Conservation (phyloP, 2,329 filamentous ascomycete species). For the Fusarium pseudonygamai region DNA sequence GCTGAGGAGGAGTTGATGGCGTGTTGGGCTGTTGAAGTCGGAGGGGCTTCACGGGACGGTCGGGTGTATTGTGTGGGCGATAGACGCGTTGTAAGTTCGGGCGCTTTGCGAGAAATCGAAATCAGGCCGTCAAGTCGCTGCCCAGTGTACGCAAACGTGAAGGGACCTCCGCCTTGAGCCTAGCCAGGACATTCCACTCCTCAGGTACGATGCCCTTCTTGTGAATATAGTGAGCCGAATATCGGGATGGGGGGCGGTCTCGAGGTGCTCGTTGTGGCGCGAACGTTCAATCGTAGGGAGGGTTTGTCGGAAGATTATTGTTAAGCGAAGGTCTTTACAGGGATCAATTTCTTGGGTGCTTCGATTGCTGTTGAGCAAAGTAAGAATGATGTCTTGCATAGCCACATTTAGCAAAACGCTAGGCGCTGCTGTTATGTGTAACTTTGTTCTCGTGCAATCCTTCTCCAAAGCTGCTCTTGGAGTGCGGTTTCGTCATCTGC, state of each 20-base stretch:
- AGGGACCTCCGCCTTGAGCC: background rate
- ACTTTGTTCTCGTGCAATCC: background rate
- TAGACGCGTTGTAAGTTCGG: fast-evolving
- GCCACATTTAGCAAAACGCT: fast-evolving
- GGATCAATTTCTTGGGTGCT: background rate
- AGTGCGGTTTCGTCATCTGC: background rate
- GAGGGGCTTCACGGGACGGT: background rate
- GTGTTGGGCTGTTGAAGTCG: background rate
- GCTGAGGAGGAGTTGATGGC: background rate
- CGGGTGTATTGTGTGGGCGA: background rate
- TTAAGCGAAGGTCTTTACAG: background rate
- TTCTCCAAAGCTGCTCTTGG: background rate
- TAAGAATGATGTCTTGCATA: fast-evolving
- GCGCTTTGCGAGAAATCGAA: background rate
- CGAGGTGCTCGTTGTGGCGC: background rate
- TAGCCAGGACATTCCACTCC: background rate
- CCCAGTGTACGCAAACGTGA: fast-evolving
- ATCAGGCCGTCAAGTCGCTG: background rate
- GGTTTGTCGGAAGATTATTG: background rate
- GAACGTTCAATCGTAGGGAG: background rate
- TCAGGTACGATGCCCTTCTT: background rate
- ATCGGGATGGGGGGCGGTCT: too few species aligned
- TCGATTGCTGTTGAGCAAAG: background rate
- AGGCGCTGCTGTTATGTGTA: fast-evolving
- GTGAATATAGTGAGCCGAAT: too few species aligned